Evolutionary conservation across 192 early-diverging fungal species (phyloP).

Genomic region (Coemansia sp.): DNA sequence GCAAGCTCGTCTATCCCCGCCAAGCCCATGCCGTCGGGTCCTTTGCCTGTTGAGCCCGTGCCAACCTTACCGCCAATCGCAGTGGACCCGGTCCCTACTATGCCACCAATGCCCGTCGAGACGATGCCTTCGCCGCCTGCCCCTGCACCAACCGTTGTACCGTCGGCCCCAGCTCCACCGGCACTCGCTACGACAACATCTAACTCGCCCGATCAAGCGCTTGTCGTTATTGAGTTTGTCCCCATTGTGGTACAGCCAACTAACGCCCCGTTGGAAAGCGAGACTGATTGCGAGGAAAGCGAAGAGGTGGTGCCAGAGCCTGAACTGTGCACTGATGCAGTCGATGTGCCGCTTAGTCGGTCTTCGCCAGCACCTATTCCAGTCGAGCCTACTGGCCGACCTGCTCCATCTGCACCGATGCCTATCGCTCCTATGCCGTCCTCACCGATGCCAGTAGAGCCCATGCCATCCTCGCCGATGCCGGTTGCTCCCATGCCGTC

Average conservation of each 20-base stretch:
- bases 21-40: constrained; percentile 11
- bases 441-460: not conserved
- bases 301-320: not conserved
- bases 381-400: not conserved
- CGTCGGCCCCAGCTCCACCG: not conserved
- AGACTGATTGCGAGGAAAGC: not conserved
- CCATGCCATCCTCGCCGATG: constrained; percentile 20
- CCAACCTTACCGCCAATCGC: constrained; percentile 1
- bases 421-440: not conserved
- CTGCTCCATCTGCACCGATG: not conserved
- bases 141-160: not conserved
- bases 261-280: not conserved
- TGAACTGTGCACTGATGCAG: not conserved
- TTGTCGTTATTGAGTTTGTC: constrained; percentile 34
- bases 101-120: constrained; percentile 4
- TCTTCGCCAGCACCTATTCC: not conserved
- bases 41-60: constrained; percentile 3
- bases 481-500: constrained; percentile 21
- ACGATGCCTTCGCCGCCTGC: not conserved
- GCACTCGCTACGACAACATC: constrained; percentile 10
- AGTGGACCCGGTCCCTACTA: constrained; percentile 5
- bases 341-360: not conserved
- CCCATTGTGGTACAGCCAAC: constrained; percentile 15
- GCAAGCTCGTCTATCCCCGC: not conserved
- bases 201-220: constrained; percentile 4